phyloP scores from a whole-genome alignment of 495 filamentous ascomycete genomes.

The Penicillium canescens region DNA sequence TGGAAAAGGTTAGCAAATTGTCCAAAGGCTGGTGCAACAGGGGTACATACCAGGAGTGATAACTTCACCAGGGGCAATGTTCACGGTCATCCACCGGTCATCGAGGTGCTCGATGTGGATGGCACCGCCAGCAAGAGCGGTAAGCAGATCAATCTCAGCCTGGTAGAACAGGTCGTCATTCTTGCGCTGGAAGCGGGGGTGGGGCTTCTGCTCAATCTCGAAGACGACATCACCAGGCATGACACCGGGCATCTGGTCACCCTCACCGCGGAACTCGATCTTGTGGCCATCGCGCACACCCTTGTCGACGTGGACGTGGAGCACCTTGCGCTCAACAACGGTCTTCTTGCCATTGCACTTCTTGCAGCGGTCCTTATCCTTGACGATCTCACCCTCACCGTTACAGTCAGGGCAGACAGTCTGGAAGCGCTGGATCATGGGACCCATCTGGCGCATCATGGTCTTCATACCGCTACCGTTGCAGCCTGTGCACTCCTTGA shows the following conservation, averaged over 20 bases:
- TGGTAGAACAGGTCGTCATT: conserved; percentile 96
- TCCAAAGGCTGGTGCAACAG: background rate
- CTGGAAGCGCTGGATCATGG: conserved; percentile 99
- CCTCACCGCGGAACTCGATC: conserved; percentile 94
- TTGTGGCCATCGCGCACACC: conserved; percentile 92
- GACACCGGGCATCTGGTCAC: conserved; percentile 93
- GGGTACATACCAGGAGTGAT: conserved; percentile 80
- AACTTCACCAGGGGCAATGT: conserved; percentile 88
- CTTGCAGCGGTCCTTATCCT: conserved; percentile 96
- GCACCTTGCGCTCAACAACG: conserved; percentile 91
- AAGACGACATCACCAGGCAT: conserved; percentile 94
- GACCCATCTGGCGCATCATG: conserved; percentile 99
- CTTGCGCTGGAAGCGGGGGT: conserved; percentile 90
- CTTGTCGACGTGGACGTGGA: conserved; percentile 96
- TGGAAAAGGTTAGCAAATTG: conserved; percentile 35
- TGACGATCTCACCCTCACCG: conserved; percentile 93
- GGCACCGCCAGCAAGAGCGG: conserved; percentile 84
- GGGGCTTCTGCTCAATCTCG: conserved; percentile 97
- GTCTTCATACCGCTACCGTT: conserved; percentile 97
- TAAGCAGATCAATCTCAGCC: conserved; percentile 93
- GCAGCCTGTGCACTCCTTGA: conserved; percentile 86
- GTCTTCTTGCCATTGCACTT: conserved; percentile 95
- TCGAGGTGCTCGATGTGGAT: conserved; percentile 96
- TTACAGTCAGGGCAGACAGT: conserved; percentile 98
- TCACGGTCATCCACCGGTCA: conserved; percentile 91